phyloP scores from a whole-genome alignment of 192 early-diverging fungal genomes.

The Chytriomyces confervae region DNA sequence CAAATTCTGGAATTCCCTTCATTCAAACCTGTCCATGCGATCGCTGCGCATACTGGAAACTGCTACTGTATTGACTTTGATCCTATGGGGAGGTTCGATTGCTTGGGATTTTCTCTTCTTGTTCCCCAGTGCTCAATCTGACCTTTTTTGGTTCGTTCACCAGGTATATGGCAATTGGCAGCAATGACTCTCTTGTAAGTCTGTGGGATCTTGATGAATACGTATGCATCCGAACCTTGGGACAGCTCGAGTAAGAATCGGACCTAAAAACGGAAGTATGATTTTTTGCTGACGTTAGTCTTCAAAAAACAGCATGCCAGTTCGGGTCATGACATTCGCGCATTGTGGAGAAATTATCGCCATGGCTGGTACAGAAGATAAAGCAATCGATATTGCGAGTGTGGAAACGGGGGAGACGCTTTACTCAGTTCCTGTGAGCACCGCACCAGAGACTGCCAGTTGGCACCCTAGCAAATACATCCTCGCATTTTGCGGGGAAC shows the following conservation, averaged over 20 bases:
- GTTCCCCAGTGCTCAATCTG: too few species aligned
- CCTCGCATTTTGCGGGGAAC: conserved; percentile 81
- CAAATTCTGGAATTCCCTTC: conserved; percentile 72
- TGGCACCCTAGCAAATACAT: conserved; percentile 82
- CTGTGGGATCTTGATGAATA: conserved; percentile 77
- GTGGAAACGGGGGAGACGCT: conserved; percentile 76
- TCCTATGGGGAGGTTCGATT: conserved; percentile 63
- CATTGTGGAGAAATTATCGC: conserved; percentile 80
- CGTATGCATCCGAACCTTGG: conserved; percentile 70
- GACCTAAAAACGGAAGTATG: not conserved
- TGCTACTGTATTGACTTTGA: conserved; percentile 83
- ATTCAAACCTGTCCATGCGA: conserved; percentile 56
- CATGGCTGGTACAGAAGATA: conserved; percentile 73
- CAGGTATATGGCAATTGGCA: conserved; percentile 80
- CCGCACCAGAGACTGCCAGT: conserved; percentile 75
- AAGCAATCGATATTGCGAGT: conserved; percentile 78
- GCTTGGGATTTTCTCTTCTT: not conserved
- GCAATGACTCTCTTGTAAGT: conserved; percentile 75
- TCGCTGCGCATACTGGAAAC: conserved; percentile 79
- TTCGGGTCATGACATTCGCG: conserved; percentile 78
- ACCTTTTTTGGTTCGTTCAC: not conserved
- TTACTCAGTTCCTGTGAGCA: conserved; percentile 68
- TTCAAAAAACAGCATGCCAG: conserved; percentile 63
- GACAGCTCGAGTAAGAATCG: conserved; percentile 64
- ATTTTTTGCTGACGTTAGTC: not conserved